A percentile compares a stretch with the other conserved stretches of the same genome.
Conservation (phyloP, 768 basidiomycete species). For the Amanita brunnescens region DNA sequence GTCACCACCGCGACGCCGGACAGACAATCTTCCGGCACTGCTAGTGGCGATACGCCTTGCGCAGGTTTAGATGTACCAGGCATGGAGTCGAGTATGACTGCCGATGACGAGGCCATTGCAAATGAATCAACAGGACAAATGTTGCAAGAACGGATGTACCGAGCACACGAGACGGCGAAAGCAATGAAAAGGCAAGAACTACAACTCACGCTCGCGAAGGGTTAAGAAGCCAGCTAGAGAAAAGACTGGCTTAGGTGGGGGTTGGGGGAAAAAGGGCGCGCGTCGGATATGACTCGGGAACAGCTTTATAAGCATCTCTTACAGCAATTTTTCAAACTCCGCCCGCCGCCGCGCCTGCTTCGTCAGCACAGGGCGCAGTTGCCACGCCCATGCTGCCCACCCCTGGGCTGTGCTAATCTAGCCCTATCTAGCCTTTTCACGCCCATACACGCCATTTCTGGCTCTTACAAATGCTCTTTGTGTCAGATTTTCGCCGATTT, state of each 20-base stretch:
- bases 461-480: too few species aligned
- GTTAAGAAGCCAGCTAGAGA: neutral
- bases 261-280: neutral
- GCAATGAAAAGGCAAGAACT: neutral
- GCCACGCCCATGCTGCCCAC: neutral
- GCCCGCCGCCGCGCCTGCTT: neutral
- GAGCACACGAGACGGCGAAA: neutral
- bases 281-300: neutral
- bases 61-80: neutral
- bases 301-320: neutral
- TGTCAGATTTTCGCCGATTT: too few species aligned
- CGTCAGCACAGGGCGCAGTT: neutral
- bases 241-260: neutral
- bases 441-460: neutral
- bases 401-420: constrained; percentile 1
- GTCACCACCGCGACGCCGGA: neutral
- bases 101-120: neutral
- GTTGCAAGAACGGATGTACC: neutral
- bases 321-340: constrained; percentile 8
- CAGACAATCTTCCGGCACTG: constrained; percentile 2
- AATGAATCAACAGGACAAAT: neutral
- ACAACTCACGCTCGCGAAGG: constrained; percentile 1
- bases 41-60: neutral
- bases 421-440: neutral
- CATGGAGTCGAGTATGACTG: neutral